Evolutionary conservation across 441 rosid genomes (phyloP).

Genomic region (Aleurites moluccanus): DNA sequence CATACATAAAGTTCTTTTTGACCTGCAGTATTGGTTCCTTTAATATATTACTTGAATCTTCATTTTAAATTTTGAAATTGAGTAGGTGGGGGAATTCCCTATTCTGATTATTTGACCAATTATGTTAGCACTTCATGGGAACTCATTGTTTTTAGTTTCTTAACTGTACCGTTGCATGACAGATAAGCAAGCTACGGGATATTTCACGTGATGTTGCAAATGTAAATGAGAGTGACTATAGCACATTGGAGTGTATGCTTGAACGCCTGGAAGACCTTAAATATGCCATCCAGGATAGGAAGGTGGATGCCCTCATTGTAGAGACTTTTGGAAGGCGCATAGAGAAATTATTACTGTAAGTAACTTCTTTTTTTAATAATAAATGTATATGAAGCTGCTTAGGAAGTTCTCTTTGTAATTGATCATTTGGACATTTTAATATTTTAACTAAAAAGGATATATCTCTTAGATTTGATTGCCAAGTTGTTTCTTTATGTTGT

Average conservation of each 20-base stretch:
- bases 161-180: conserved; percentile 31
- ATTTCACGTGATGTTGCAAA: conserved; percentile 80
- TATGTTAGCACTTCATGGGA: not conserved
- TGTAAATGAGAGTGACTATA: conserved; percentile 62
- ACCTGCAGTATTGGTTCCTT: conserved; percentile 2
- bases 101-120: not conserved
- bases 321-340: conserved; percentile 98
- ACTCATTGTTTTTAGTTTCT: conserved; percentile 15
- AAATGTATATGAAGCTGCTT: conserved; percentile 3
- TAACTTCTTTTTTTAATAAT: conserved; percentile 10
- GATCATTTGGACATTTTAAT: conserved; percentile 5
- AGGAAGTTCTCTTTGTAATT: conserved; percentile 12
- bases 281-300: conserved; percentile 90
- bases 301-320: conserved; percentile 92
- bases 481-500: not conserved
- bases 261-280: conserved; percentile 82
- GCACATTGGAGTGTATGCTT: conserved; percentile 73
- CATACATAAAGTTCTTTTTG: not conserved
- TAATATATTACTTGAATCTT: not conserved
- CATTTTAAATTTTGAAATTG: conserved; percentile 9
- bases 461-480: not conserved
- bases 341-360: conserved; percentile 92
- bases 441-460: not conserved
- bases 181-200: conserved; percentile 76
- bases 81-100: not conserved